Base-by-base conservation (phyloP, 768 basidiomycete species). In the Sarcodon sp. region DNA sequence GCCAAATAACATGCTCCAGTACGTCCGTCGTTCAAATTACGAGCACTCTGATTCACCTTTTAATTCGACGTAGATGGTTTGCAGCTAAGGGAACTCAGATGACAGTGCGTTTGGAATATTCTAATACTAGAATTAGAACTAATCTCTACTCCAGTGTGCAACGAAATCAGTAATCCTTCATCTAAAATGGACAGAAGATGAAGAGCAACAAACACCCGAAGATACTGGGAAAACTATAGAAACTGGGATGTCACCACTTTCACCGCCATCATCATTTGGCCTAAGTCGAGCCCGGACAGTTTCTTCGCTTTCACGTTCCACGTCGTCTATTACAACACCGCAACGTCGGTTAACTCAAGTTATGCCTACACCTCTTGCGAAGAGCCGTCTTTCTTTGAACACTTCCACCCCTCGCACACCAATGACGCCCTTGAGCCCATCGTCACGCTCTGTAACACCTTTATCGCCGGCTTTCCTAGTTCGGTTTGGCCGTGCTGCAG, bases 61-160 rank as follows among this genome's bases (percentile, higher is more conserved):
- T 11, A 16, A 27, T 4, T 41, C n/a, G 39, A 35, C 8, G 31
- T 48, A 81, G 79, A 55, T 91, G 88, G 88, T 91, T 92, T 59
- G 88, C 88, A 6, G 87, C 89, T 1, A 87, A 90, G 54, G 89
- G 88, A 0, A 76, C 79, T 4, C 86, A 87, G 58, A 91, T 92
- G 83, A 92, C 90, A 31, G 89, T 89, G 58, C 36, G 78, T 65
- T 8, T 38, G 32, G 32, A 3, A 18, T 34, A 8, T 18, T 21
- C 2, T 38, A 32, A 13, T n/a, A 12, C 10, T 44, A 45, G 33
- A 11, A 3, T 31, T 8, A 33, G 32, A 10, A 1, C 46, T 46
- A 35, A 33, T 35, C 7, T n/a, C 15, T 16, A 0, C 13, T 34
- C 31, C 46, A 89, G 88, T 91, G 88, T 55, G 88, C 88, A 1